These are phyloP conservation scores for Leccinum arenicola DNA, from an alignment of 768 basidiomycete species.

Conservation along the genomic window DNA sequence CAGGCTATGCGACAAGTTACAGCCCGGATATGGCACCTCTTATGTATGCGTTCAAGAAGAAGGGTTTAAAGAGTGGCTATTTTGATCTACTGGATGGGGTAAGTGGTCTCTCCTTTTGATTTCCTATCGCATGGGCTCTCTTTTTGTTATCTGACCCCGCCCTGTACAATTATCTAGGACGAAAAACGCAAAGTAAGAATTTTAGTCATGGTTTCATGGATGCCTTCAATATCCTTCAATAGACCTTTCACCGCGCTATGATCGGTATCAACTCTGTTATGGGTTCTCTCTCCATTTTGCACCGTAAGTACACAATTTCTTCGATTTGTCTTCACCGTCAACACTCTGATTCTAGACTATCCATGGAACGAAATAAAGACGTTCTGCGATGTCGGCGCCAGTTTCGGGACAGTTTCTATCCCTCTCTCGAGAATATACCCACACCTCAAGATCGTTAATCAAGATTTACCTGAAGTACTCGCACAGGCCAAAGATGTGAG, in stretches of 20 bases:
- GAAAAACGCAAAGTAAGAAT: slow-evolving; percentile 15
- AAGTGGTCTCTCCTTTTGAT: slow-evolving; percentile 1
- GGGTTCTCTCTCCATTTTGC: slow-evolving; percentile 22
- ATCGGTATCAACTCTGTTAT: slow-evolving; percentile 16
- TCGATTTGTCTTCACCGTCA: not conserved
- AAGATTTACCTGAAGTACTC: slow-evolving; percentile 31
- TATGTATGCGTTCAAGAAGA: slow-evolving; percentile 17
- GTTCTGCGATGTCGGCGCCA: slow-evolving; percentile 30
- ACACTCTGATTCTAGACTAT: slow-evolving; percentile 14
- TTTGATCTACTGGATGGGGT: slow-evolving; percentile 26
- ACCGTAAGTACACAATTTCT: slow-evolving; percentile 11
- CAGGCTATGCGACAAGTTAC: slow-evolving; percentile 23
- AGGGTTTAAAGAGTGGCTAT: slow-evolving; percentile 13
- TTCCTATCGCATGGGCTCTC: not conserved
- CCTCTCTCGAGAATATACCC: slow-evolving; percentile 26
- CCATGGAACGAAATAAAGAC: slow-evolving; percentile 24
- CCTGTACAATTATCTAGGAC: slow-evolving; percentile 1
- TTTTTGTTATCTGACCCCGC: not conserved
- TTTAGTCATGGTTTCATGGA: not conserved
- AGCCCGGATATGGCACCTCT: slow-evolving; percentile 22
- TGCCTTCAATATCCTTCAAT: not conserved
- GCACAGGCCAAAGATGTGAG: slow-evolving; percentile 19
- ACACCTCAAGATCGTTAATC: slow-evolving; percentile 25
- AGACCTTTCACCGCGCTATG: slow-evolving; percentile 27
- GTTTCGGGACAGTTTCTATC: slow-evolving; percentile 27